Evolutionary conservation across 2,329 filamentous ascomycete species (phyloP).

Genomic region (Penicillium oxalicum): DNA sequence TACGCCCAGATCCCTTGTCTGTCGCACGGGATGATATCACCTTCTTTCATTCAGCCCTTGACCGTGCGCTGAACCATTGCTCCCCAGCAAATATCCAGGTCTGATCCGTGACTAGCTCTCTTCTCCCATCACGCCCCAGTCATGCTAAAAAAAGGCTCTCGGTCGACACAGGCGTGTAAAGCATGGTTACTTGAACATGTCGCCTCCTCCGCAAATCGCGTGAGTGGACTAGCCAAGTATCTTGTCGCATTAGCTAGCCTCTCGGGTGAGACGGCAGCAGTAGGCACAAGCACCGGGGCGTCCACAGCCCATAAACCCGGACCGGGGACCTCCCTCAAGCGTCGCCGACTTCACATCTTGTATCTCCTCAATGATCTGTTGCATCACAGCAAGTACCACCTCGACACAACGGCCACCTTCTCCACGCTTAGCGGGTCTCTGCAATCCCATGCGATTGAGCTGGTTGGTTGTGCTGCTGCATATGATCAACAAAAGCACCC

Average conservation of each 20-base stretch:
- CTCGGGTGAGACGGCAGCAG: conserved; percentile 32
- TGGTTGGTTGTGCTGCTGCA: conserved; percentile 54
- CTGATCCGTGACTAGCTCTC: conserved; percentile 47
- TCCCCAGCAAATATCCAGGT: conserved; percentile 81
- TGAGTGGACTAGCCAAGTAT: conserved; percentile 67
- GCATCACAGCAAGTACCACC: conserved; percentile 58
- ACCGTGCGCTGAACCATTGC: conserved; percentile 62
- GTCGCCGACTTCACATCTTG: conserved; percentile 67
- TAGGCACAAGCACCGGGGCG: conserved; percentile 13
- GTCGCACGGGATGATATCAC: conserved; percentile 64
- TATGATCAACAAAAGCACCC: conserved; percentile 53
- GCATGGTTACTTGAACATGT: conserved; percentile 73
- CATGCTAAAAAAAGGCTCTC: conserved; percentile 30
- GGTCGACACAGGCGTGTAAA: conserved; percentile 66
- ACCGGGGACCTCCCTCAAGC: conserved; percentile 51
- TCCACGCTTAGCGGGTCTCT: conserved; percentile 51
- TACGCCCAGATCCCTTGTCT: conserved; percentile 67
- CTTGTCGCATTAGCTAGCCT: conserved; percentile 63
- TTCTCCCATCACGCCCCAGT: conserved; percentile 16
- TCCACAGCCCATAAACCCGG: conserved; percentile 6
- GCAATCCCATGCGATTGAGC: conserved; percentile 54
- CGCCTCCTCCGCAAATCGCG: conserved; percentile 60
- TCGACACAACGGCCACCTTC: conserved; percentile 39
- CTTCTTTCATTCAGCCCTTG: conserved; percentile 61
- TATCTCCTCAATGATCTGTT: conserved; percentile 75